phyloP scores from a whole-genome alignment of 2,329 filamentous ascomycete species.

The Beauveria sp. region DNA sequence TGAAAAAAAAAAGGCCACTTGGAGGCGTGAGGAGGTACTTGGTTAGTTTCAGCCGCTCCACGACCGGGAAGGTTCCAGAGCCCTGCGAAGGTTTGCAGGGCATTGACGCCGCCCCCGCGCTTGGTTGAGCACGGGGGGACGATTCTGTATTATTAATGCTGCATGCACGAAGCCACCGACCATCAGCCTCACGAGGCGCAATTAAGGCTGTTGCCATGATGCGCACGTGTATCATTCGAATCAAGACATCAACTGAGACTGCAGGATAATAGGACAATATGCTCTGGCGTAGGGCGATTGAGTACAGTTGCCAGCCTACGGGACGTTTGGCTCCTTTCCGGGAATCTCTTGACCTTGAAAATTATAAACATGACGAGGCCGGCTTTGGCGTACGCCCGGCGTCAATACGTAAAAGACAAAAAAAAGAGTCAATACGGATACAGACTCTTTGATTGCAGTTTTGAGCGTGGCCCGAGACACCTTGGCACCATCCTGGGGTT shows the following conservation, averaged over 20 bases:
- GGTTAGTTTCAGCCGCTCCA: background rate
- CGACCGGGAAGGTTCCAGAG: constrained; percentile 1
- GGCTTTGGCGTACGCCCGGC: background rate
- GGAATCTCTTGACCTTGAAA: background rate
- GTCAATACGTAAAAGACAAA: background rate
- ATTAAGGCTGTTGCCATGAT: background rate
- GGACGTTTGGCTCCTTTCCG: background rate
- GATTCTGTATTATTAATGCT: background rate
- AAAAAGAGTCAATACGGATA: background rate
- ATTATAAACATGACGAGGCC: background rate
- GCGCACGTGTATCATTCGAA: background rate
- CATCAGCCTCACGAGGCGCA: background rate
- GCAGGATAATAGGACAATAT: too few species aligned
- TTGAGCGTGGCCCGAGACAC: background rate
- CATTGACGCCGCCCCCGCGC: background rate
- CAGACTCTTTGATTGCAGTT: too few species aligned
- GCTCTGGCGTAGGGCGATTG: background rate
- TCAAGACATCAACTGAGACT: too few species aligned
- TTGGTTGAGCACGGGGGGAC: background rate
- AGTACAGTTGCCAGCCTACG: background rate
- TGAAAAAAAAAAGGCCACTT: background rate
- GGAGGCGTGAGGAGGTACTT: background rate
- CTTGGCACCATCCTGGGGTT: background rate
- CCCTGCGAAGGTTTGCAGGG: background rate
- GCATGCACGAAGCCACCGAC: background rate